These are phyloP conservation scores for Candida dajiaensis DNA, from an alignment of 805 yeast species.

Conservation along the genomic window DNA sequence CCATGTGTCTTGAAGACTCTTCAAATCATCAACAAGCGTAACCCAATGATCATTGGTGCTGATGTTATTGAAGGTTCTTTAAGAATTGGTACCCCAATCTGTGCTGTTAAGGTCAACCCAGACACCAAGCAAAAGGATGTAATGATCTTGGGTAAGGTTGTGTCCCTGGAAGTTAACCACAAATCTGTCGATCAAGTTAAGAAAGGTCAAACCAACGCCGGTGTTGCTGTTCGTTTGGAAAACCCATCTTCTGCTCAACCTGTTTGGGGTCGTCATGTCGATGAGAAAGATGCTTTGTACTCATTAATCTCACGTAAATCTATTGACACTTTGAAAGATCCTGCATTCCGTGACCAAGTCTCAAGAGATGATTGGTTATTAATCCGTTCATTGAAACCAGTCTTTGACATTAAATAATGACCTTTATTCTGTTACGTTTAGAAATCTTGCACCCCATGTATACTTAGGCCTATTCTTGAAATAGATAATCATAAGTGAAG, in stretches of 20 bases:
- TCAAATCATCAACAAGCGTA: slow-evolving; percentile 96
- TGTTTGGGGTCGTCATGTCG: slow-evolving; percentile 98
- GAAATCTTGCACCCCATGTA: background rate
- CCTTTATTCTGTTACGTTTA: background rate
- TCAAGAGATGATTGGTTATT: slow-evolving; percentile 94
- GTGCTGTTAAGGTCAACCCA: slow-evolving; percentile 89
- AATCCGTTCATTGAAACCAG: slow-evolving; percentile 79
- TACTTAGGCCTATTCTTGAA: background rate
- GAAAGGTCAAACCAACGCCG: slow-evolving; percentile 94
- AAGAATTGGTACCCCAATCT: slow-evolving; percentile 89
- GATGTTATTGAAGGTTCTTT: slow-evolving; percentile 91
- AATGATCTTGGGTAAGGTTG: slow-evolving; percentile 76
- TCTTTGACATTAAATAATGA: slow-evolving; percentile 64
- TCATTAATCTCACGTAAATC: slow-evolving; percentile 88
- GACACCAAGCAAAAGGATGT: slow-evolving; percentile 67
- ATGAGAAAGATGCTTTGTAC: slow-evolving; percentile 84
- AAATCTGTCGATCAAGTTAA: slow-evolving; percentile 72
- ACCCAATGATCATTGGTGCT: slow-evolving; percentile 99
- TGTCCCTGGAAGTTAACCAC: slow-evolving; percentile 94
- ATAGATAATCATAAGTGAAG: background rate
- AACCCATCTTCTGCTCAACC: slow-evolving; percentile 91
- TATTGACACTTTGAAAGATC: slow-evolving; percentile 95
- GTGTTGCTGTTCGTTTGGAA: slow-evolving; percentile 97
- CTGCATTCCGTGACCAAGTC: slow-evolving; percentile 93
- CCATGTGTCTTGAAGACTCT: slow-evolving; percentile 93